Conservation (phyloP, 768 basidiomycete species). For the Rhizopogon vesiculosus region DNA sequence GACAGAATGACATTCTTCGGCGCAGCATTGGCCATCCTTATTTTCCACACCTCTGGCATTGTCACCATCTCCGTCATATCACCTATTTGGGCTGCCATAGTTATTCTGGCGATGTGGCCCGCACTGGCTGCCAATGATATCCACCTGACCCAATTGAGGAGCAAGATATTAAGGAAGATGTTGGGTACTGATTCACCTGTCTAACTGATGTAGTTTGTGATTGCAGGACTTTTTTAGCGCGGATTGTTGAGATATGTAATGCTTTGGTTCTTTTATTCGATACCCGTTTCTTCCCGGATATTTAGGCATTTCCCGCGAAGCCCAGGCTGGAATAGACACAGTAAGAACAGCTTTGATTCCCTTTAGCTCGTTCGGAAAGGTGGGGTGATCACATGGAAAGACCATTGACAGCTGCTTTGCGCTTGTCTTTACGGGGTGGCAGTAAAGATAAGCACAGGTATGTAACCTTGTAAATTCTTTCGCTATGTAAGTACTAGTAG, state of each 20-base stretch:
- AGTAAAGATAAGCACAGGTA: too few relatives aligned
- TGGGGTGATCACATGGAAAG: too few relatives aligned
- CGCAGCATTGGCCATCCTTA: slow-evolving; percentile 17
- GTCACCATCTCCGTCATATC: slow-evolving; percentile 8
- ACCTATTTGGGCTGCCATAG: not conserved
- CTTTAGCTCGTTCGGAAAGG: too few relatives aligned
- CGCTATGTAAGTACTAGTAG: too few relatives aligned
- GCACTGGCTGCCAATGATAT: not conserved
- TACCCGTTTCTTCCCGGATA: not conserved
- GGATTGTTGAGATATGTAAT: not conserved
- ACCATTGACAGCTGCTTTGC: too few relatives aligned
- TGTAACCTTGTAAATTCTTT: too few relatives aligned
- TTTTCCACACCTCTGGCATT: slow-evolving; percentile 14
- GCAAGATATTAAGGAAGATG: not conserved
- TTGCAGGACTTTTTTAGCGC: not conserved
- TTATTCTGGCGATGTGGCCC: not conserved
- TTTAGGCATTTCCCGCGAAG: too few relatives aligned
- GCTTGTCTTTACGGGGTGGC: too few relatives aligned
- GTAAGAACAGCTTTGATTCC: too few relatives aligned
- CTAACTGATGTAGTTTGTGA: not conserved
- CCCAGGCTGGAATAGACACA: too few relatives aligned
- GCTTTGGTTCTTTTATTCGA: not conserved
- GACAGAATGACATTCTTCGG: slow-evolving; percentile 20
- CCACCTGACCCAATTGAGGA: not conserved
- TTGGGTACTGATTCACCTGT: not conserved